Conservation (phyloP, 108 stramenopile genomes). For the Discostella stelligeroides region DNA sequence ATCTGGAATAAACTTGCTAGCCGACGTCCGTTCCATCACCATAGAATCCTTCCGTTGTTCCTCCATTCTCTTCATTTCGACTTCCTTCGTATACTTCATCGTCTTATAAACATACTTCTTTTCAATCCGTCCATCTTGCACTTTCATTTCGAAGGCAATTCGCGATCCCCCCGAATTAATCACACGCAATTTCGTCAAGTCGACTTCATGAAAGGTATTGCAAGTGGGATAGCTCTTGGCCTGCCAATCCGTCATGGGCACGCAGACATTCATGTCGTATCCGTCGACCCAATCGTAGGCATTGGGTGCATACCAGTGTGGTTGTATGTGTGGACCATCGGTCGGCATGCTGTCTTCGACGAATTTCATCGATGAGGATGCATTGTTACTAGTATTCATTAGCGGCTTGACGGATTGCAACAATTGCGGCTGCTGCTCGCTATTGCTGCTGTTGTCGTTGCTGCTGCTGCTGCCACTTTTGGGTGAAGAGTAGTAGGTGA, state of each 20-base stretch:
- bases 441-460: too few relatives aligned
- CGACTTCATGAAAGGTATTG: slow-evolving; percentile 52
- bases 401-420: background rate
- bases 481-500: background rate
- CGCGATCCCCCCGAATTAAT: slow-evolving; percentile 45
- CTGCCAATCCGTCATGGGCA: slow-evolving; percentile 45
- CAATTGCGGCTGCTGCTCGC: too few relatives aligned
- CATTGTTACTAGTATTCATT: too few relatives aligned
- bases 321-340: slow-evolving; percentile 2
- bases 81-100: slow-evolving; percentile 22
- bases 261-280: slow-evolving; percentile 24
- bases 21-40: slow-evolving; percentile 30
- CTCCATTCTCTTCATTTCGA: slow-evolving; percentile 13
- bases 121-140: slow-evolving; percentile 1
- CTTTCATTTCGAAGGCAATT: slow-evolving; percentile 36
- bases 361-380: background rate
- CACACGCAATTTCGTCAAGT: slow-evolving; percentile 20
- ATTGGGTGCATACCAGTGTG: slow-evolving; percentile 37
- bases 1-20: slow-evolving; percentile 40
- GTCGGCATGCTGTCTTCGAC: slow-evolving; percentile 12
- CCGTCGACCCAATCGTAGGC: slow-evolving; percentile 22
- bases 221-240: slow-evolving; percentile 36
- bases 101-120: slow-evolving; percentile 48
- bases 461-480: too few relatives aligned
- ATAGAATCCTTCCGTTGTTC: slow-evolving; percentile 47